These are phyloP conservation scores for Cladosporium sp. DNA, from an alignment of 2,329 filamentous ascomycete genomes.

Conservation along the genomic window DNA sequence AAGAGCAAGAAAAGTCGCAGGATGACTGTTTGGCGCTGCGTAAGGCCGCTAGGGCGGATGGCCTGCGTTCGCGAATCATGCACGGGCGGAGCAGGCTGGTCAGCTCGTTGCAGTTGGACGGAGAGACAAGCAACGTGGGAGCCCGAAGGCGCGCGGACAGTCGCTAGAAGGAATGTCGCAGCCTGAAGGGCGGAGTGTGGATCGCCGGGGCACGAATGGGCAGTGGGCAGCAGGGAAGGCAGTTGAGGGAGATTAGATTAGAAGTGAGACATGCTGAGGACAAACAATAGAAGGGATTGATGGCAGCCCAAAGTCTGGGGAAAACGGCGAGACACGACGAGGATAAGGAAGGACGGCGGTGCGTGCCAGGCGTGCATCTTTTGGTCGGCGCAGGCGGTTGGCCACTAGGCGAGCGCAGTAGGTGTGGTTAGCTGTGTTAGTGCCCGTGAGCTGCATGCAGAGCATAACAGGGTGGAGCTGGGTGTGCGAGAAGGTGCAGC, in stretches of 20 bases:
- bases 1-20: slow-evolving; percentile 14
- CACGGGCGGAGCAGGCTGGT: slow-evolving; percentile 20
- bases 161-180: background rate
- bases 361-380: background rate
- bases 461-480: background rate
- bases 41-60: slow-evolving; percentile 22
- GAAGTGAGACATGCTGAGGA: slow-evolving; percentile 20
- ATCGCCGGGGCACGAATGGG: background rate
- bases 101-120: background rate
- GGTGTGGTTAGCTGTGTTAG: slow-evolving; percentile 7
- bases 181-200: slow-evolving; percentile 7
- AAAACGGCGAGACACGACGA: slow-evolving; percentile 4
- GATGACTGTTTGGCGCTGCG: slow-evolving; percentile 33
- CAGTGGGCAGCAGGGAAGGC: background rate
- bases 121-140: slow-evolving; percentile 9
- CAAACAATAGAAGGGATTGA: slow-evolving; percentile 15
- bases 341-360: slow-evolving; percentile 7
- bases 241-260: slow-evolving; percentile 6
- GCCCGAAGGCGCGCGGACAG: slow-evolving; percentile 8
- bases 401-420: slow-evolving; percentile 16
- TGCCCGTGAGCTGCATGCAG: slow-evolving; percentile 16
- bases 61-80: slow-evolving; percentile 26
- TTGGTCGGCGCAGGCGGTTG: slow-evolving; percentile 1
- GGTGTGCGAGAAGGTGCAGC: background rate
- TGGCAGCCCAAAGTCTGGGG: slow-evolving; percentile 15